Evolutionary conservation across 352 stramenopile genomes (phyloP).

Genomic region (Pythium biforme): DNA sequence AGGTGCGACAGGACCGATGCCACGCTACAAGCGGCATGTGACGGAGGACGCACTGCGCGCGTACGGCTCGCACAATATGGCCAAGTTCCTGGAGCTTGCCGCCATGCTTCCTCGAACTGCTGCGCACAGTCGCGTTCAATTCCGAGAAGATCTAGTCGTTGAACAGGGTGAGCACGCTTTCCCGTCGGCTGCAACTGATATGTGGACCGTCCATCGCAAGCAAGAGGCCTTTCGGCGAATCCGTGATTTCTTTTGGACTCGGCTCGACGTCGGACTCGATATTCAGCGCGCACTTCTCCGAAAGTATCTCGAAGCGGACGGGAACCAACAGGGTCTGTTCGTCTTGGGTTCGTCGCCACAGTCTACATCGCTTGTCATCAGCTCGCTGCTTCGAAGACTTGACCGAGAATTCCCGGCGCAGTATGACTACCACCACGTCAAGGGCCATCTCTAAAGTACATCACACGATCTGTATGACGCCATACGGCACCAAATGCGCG

Average conservation of each 20-base stretch:
- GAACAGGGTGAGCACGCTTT: too few relatives aligned
- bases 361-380: background rate
- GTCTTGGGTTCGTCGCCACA: background rate
- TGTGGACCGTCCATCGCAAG: slow-evolving; percentile 9
- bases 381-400: background rate
- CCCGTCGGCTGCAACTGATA: too few relatives aligned
- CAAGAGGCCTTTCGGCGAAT: slow-evolving; percentile 9
- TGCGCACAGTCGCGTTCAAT: too few relatives aligned
- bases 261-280: slow-evolving; percentile 7
- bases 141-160: too few relatives aligned
- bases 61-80: too few relatives aligned
- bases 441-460: background rate
- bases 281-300: background rate
- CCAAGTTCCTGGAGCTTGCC: too few relatives aligned
- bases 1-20: too few relatives aligned
- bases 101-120: too few relatives aligned
- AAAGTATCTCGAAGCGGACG: background rate
- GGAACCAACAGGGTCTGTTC: background rate
- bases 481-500: background rate
- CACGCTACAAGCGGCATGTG: too few relatives aligned
- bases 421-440: slow-evolving; percentile 1
- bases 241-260: background rate
- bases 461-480: background rate
- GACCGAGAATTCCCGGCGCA: background rate
- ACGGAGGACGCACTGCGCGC: too few relatives aligned